Evolutionary conservation across 148 eudicot species (phyloP).

Genomic region (Rhododendron griersonianum): DNA sequence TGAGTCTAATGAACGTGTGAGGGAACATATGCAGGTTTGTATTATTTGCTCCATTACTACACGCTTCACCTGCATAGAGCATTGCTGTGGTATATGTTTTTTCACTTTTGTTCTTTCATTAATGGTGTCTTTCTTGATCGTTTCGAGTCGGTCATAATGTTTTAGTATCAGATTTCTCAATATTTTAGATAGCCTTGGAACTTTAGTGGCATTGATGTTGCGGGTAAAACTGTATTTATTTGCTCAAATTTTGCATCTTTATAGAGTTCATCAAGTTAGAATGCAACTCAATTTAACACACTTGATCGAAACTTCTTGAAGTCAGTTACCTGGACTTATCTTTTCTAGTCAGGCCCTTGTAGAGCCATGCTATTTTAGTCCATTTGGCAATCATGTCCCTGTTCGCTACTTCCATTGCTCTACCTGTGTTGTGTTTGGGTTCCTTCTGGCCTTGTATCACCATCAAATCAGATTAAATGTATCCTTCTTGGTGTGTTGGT

Average conservation of each 20-base stretch:
- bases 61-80: neutral
- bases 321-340: neutral
- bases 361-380: neutral
- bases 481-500: neutral
- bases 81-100: conserved; percentile 1
- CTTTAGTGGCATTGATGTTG: neutral
- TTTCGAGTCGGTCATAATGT: neutral
- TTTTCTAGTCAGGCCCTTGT: neutral
- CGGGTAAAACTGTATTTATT: neutral
- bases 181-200: neutral
- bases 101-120: neutral
- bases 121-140: conserved; percentile 3
- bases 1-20: conserved; percentile 86
- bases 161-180: neutral
- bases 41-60: conserved; percentile 4
- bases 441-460: neutral
- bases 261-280: neutral
- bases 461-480: neutral
- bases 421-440: neutral
- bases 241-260: neutral
- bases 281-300: neutral
- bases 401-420: neutral
- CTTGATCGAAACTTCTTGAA: neutral
- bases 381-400: neutral
- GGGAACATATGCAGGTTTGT: conserved; percentile 94